These are phyloP conservation scores for Leptodermis oblonga DNA, from an alignment of 257 asterid genomes.

Conservation along the genomic window DNA sequence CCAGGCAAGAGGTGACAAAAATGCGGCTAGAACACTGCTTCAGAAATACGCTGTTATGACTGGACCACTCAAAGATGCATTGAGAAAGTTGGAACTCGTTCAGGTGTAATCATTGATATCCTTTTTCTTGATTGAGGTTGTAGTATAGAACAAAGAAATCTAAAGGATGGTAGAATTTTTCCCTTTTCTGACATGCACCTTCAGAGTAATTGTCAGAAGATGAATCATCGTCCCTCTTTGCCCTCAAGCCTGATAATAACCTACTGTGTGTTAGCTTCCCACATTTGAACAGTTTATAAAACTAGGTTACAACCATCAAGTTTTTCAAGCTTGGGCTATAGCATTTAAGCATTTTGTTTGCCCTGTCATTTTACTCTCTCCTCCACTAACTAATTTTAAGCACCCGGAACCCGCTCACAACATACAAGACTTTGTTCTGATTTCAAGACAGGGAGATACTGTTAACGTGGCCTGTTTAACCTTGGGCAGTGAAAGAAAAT, in stretches of 20 bases:
- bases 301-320: neutral
- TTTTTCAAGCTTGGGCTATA: neutral
- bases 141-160: neutral
- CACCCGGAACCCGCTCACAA: too few relatives aligned
- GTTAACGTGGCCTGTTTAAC: too few relatives aligned
- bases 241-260: neutral
- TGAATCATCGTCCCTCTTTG: neutral
- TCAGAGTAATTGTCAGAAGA: neutral
- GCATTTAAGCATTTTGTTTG: neutral
- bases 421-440: too few relatives aligned
- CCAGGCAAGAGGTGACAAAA: constrained; percentile 91
- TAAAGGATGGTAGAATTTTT: neutral
- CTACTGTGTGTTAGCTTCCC: neutral
- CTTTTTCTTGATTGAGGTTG: neutral
- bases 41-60: constrained; percentile 50
- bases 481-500: too few relatives aligned
- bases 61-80: constrained; percentile 53
- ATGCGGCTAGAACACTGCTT: constrained; percentile 58
- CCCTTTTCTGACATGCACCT: neutral
- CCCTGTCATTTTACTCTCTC: neutral
- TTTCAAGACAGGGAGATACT: too few relatives aligned
- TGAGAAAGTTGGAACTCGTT: constrained; percentile 59
- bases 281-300: neutral
- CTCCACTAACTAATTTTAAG: neutral
- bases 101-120: constrained; percentile 38